Conservation (phyloP, 1,284 basidiomycete species). For the Clitocybe nebularis region DNA sequence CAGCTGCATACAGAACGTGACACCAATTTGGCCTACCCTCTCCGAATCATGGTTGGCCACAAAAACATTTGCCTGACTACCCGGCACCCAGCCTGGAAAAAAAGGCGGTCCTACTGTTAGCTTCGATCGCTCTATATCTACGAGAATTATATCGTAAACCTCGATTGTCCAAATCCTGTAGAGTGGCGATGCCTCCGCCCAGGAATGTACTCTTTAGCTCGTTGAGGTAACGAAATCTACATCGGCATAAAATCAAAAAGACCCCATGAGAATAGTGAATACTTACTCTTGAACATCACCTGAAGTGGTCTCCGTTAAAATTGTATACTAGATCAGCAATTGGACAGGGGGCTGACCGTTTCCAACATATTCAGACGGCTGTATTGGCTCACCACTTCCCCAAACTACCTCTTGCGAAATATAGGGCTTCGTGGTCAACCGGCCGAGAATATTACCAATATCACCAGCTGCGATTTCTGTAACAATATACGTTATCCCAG, state of each 20-base stretch:
- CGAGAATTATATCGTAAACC: constrained; percentile 28
- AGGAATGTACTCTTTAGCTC: constrained; percentile 50
- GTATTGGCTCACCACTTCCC: constrained; percentile 48
- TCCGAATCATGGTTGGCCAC: constrained; percentile 72
- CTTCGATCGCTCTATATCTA: background rate
- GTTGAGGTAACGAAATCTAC: constrained; percentile 60
- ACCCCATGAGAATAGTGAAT: background rate
- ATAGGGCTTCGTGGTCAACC: constrained; percentile 40
- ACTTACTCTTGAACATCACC: constrained; percentile 65
- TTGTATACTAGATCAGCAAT: background rate
- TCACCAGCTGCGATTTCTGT: constrained; percentile 52
- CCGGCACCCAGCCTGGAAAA: constrained; percentile 50
- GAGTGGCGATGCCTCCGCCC: constrained; percentile 43
- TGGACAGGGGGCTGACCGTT: constrained; percentile 37
- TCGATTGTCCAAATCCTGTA: constrained; percentile 52
- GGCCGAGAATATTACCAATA: constrained; percentile 48
- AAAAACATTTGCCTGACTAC: constrained; percentile 58
- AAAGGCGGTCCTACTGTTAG: no score
- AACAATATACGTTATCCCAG: background rate
- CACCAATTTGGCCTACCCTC: constrained; percentile 36
- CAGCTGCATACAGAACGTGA: background rate
- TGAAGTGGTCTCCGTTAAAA: constrained; percentile 14
- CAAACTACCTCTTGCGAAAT: constrained; percentile 62
- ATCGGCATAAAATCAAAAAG: constrained; percentile 1
- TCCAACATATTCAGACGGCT: constrained; percentile 49